Evolutionary conservation across 2,329 filamentous ascomycete genomes (phyloP), one percentile per base, ranked within the genome.

Genomic region (Claviceps quebecensis): DNA sequence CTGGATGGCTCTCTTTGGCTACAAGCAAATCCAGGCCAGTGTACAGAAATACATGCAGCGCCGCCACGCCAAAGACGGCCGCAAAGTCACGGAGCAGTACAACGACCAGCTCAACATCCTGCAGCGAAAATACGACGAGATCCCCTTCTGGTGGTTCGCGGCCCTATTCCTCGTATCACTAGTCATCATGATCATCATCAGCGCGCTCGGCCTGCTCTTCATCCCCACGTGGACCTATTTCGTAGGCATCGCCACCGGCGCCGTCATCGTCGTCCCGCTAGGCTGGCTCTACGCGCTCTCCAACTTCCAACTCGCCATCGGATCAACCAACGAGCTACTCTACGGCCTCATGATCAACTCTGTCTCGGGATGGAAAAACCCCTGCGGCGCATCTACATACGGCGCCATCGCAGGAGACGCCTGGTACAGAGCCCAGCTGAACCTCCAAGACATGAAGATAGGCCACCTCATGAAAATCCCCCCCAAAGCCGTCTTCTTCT

Each of bases 391-490:
- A 1, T 75, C 74, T 0, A 68, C 74, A 0, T 82, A 81, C 56
- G 74, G 78, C 7, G 65, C 74, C 9, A 79, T 82, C 16, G 77
- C 78, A 1, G 78, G 78, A 13, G 76, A 81, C 50, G 76, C 78
- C 2, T 82, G 78, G 78, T 80, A 80, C 52, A 64, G 75, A 16
- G 75, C 75, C 0, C 75, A 77, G 55, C 69, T 72, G 22, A 78
- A 80, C 68, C 66, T 81, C 0, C 77, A 82, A 57, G 79, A 83
- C 57, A 75, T 77, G 59, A 79, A 81, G 58, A 79, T 82, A n/a
- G 78, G 77, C 0, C 77, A 81, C 56, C 82, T 81, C 56, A 78
- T 80, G 72, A 77, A 82, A 50, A 69, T 82, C 0, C 76, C 78
- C 0, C 78, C 78, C 1, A 72, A 74, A 13, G 67, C 73, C 0